These are phyloP conservation scores for Lonicera japonica DNA, from an alignment of 129 eudicot species.

Conservation along the genomic window DNA sequence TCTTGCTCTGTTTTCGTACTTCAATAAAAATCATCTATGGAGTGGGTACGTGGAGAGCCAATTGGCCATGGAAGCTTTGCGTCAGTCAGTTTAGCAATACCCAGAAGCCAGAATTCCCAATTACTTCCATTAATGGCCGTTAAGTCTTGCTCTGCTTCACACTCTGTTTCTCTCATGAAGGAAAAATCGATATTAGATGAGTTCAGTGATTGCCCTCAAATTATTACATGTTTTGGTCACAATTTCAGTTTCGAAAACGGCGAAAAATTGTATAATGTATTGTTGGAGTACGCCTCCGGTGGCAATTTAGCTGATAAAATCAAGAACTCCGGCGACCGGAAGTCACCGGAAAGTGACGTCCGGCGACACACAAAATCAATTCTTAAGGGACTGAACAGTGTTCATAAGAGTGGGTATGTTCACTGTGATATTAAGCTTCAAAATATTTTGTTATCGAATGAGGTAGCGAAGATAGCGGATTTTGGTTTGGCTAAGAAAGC, in stretches of 20 bases:
- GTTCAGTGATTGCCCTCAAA: conserved; percentile 43
- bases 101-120: conserved; percentile 20
- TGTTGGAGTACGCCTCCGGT: conserved; percentile 73
- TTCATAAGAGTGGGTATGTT: conserved; percentile 64
- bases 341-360: conserved; percentile 35
- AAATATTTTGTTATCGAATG: conserved; percentile 42
- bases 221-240: conserved; percentile 52
- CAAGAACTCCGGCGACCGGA: conserved; percentile 17
- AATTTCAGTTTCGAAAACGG: conserved; percentile 44
- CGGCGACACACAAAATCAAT: conserved; percentile 35
- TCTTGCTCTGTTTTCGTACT: conserved; percentile 21
- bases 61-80: conserved; percentile 90
- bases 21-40: conserved; percentile 28
- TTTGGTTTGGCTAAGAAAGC: conserved; percentile 68
- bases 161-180: conserved; percentile 37
- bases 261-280: conserved; percentile 45
- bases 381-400: conserved; percentile 40
- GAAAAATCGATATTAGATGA: conserved; percentile 50
- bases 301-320: conserved; percentile 53
- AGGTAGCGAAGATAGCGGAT: conserved; percentile 62
- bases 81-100: conserved; percentile 55
- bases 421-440: conserved; percentile 79
- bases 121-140: conserved; percentile 55
- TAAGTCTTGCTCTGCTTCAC: conserved; percentile 41
- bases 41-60: conserved; percentile 65